These are phyloP conservation scores for Gonapodya prolifera DNA, from an alignment of 192 early-diverging fungal species.

Conservation along the genomic window DNA sequence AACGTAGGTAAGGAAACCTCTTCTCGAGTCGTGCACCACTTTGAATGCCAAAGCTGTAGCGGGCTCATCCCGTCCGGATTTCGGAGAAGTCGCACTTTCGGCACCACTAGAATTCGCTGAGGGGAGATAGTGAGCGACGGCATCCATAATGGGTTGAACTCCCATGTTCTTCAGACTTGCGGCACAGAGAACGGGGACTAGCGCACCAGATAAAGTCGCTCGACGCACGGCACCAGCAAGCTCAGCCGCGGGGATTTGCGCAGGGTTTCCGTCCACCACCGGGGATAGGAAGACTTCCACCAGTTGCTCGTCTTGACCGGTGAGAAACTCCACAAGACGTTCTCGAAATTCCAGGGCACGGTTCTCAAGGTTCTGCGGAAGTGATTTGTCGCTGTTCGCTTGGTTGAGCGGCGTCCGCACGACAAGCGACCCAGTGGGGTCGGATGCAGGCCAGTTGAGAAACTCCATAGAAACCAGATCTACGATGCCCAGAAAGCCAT, in stretches of 20 bases:
- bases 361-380: slow-evolving; percentile 16
- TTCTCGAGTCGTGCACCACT: slow-evolving; percentile 68
- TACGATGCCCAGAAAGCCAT: slow-evolving; percentile 45
- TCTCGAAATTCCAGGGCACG: slow-evolving; percentile 43
- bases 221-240: slow-evolving; percentile 56
- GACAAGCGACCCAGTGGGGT: slow-evolving; percentile 26
- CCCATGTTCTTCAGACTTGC: slow-evolving; percentile 80
- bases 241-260: slow-evolving; percentile 43
- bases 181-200: slow-evolving; percentile 78
- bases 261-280: slow-evolving; percentile 57
- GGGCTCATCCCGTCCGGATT: not conserved
- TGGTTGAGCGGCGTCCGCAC: slow-evolving; percentile 13
- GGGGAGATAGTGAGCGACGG: slow-evolving; percentile 74
- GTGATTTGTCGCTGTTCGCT: slow-evolving; percentile 19
- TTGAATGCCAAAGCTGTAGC: slow-evolving; percentile 86
- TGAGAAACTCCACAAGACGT: slow-evolving; percentile 65
- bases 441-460: slow-evolving; percentile 37
- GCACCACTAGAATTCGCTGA: slow-evolving; percentile 10
- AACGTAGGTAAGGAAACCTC: slow-evolving; percentile 79
- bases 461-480: slow-evolving; percentile 65
- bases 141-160: slow-evolving; percentile 86
- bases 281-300: slow-evolving; percentile 67
- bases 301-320: slow-evolving; percentile 68
- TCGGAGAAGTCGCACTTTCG: not conserved
- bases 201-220: slow-evolving; percentile 49